These are phyloP conservation scores for Pseudocercospora musae DNA, from an alignment of 2,329 filamentous ascomycete genomes.

Conservation along the genomic window DNA sequence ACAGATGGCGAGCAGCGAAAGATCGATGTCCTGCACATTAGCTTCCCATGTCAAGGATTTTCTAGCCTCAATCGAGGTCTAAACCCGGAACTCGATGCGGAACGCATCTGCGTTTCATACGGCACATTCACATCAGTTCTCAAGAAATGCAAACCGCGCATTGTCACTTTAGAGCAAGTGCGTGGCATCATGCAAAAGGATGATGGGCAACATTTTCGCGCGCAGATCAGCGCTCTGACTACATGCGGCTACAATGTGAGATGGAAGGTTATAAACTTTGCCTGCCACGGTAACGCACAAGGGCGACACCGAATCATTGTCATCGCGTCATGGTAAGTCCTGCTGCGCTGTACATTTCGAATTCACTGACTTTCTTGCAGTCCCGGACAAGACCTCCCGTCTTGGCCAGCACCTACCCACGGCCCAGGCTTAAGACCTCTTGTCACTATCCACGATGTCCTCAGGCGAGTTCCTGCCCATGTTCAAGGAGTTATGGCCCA, in stretches of 20 bases:
- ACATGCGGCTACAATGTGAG: slow-evolving; percentile 43
- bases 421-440: slow-evolving; percentile 34
- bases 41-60: too few species aligned
- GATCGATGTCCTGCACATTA: too few species aligned
- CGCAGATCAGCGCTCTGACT: too few species aligned
- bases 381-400: slow-evolving; percentile 67
- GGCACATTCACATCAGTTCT: too few species aligned
- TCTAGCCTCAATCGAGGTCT: too few species aligned
- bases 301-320: slow-evolving; percentile 49
- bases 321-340: slow-evolving; percentile 51
- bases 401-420: slow-evolving; percentile 53
- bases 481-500: not conserved
- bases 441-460: slow-evolving; percentile 43
- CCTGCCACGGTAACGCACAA: slow-evolving; percentile 52
- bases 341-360: not conserved
- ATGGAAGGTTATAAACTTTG: slow-evolving; percentile 59
- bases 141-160: slow-evolving; percentile 57
- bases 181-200: slow-evolving; percentile 54
- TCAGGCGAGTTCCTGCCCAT: slow-evolving; percentile 24
- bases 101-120: too few species aligned
- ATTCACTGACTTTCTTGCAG: slow-evolving; percentile 40
- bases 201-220: too few species aligned
- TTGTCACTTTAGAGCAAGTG: slow-evolving; percentile 78
- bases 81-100: too few species aligned
- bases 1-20: too few species aligned